Evolutionary conservation across 148 eudicot species (phyloP), one percentile per base, ranked within the genome.

Genomic region (Camellia lanceoleosa): DNA sequence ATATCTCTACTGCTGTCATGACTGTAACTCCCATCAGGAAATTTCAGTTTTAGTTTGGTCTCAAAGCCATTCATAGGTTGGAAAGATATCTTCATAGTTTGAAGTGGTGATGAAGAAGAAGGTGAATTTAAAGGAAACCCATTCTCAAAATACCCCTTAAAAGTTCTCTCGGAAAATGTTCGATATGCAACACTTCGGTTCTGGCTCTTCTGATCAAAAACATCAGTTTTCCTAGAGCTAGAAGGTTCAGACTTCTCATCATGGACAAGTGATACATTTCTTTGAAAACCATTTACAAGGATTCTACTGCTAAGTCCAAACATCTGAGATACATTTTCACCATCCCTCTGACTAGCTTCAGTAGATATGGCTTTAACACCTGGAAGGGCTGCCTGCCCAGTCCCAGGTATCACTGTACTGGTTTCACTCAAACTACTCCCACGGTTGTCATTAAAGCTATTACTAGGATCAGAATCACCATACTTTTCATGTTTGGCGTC

Each of bases 81-180:
- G 87, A 97, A 89, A 68, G 95, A 94, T 75, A 97, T 94, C 81
- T 90, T 97, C 92, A 97, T 92, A 84, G 88, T 97, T 87, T 90
- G 91, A 79, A 97, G 92, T 14, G 98, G 94, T 23, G 99, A 98
- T 72, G 99, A 95, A 51, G 94, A 90, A 64, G 98, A 91, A 38
- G 98, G 95, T 64, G 94, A 92, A 66, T 49, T 7, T 64, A 79
- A 65, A 2, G 91, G 87, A 77, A 89, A 84, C 44, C 79, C 77
- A 64, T 41, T 66, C 73, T 82, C 80, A 68, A 63, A 71, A 69
- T 84, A 80, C 63, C 75, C 88, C 76, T 83, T 85, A 68, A 80
- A 61, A 61, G 79, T 80, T 61, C 76, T 77, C 78, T 81, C 89
- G 46, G 86, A 72, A 61, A 65, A 82, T 38, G 87, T 49, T 61